These are phyloP conservation scores for Colletotrichum karsti DNA, from an alignment of 2,329 filamentous ascomycete genomes.

Conservation along the genomic window DNA sequence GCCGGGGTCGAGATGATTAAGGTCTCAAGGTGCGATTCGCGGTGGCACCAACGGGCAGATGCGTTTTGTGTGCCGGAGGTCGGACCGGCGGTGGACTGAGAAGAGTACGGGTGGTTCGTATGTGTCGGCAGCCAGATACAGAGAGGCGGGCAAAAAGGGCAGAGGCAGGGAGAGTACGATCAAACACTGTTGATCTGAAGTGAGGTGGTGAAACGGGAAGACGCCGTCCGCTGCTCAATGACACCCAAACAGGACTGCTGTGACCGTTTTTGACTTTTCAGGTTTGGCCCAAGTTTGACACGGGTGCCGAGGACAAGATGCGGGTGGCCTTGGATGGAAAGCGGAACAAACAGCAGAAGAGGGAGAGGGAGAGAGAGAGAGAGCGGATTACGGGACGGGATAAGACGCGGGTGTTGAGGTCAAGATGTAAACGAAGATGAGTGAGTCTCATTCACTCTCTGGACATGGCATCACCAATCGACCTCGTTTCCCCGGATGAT, in stretches of 20 bases:
- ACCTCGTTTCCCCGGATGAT: background rate
- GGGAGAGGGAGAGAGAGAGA: background rate
- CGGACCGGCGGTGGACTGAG: conserved; percentile 2
- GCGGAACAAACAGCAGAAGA: background rate
- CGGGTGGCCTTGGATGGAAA: background rate
- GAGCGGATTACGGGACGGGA: background rate
- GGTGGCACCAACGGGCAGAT: conserved; percentile 18
- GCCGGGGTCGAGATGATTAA: background rate
- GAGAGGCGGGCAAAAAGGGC: background rate
- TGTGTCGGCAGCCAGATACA: background rate
- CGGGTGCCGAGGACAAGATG: background rate
- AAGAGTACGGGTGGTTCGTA: background rate
- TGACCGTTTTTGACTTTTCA: background rate
- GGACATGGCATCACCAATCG: background rate
- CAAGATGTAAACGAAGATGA: too few relatives aligned
- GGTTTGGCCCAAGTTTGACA: background rate
- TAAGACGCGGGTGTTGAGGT: too few relatives aligned
- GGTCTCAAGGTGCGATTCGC: background rate
- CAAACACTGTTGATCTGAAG: conserved; percentile 14
- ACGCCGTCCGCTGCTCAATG: conserved; percentile 15
- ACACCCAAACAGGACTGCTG: conserved; percentile 26
- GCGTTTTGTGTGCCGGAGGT: conserved; percentile 17
- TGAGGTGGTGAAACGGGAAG: conserved; percentile 21
- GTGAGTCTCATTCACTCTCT: background rate
- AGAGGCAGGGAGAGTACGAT: conserved; percentile 3